Evolutionary conservation across 768 basidiomycete genomes (phyloP).

Genomic region (Tricholoma matsutake): DNA sequence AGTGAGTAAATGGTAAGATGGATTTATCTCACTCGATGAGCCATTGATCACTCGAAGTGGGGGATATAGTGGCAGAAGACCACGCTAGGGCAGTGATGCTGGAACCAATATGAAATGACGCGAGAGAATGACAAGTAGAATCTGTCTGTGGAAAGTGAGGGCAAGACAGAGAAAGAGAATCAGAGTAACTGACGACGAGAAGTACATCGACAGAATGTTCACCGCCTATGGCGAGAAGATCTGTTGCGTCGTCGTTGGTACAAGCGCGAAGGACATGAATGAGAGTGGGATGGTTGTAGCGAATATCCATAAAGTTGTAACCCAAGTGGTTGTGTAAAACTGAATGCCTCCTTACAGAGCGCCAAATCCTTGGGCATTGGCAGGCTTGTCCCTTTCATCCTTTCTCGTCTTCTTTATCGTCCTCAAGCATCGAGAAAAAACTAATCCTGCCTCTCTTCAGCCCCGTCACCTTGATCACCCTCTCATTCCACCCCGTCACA

Average conservation of each 20-base stretch:
- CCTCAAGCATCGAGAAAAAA: slow-evolving; percentile 52
- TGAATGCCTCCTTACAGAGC: slow-evolving; percentile 22
- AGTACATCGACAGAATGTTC: slow-evolving; percentile 72
- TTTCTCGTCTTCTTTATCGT: slow-evolving; percentile 57
- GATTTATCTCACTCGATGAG: slow-evolving; percentile 58
- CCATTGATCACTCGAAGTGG: slow-evolving; percentile 64
- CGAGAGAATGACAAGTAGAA: slow-evolving; percentile 47
- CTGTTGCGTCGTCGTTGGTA: slow-evolving; percentile 58
- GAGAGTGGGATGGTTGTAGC: slow-evolving; percentile 55
- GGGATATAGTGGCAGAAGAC: slow-evolving; percentile 69
- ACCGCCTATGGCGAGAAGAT: slow-evolving; percentile 72
- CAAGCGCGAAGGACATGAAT: slow-evolving; percentile 64
- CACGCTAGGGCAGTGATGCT: slow-evolving; percentile 75
- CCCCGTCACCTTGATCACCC: slow-evolving; percentile 64
- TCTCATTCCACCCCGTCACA: slow-evolving; percentile 59
- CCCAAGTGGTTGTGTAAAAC: too few relatives aligned
- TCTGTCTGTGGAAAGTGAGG: slow-evolving; percentile 30
- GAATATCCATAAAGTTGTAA: slow-evolving; percentile 47
- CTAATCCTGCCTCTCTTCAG: slow-evolving; percentile 57
- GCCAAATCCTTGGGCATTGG: slow-evolving; percentile 64
- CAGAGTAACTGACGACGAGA: slow-evolving; percentile 46
- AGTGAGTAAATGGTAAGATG: background rate
- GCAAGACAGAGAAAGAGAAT: slow-evolving; percentile 4
- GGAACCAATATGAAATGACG: slow-evolving; percentile 71
- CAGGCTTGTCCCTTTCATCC: slow-evolving; percentile 53